Conservation (phyloP, 345 rosid species). For the Bruguiera parviflora region DNA sequence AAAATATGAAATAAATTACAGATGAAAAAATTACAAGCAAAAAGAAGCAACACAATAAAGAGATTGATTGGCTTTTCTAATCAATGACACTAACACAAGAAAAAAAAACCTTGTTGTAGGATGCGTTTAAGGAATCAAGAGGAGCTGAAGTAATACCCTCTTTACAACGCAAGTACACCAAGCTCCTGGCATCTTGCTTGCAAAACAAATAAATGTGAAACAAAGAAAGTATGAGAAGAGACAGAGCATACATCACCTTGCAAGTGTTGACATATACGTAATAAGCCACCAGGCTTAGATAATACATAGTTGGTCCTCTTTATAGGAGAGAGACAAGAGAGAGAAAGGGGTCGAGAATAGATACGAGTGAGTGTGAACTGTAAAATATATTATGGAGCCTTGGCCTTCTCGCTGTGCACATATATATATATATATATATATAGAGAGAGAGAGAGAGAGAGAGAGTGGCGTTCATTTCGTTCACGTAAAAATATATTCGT, state of each 20-base stretch:
- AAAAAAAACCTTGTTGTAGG: background rate
- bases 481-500: slow-evolving; percentile 8
- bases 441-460: too few relatives aligned
- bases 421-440: too few relatives aligned
- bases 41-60: background rate
- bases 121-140: background rate
- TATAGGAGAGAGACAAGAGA: background rate
- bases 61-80: background rate
- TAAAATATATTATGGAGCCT: too few relatives aligned
- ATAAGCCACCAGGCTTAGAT: slow-evolving; percentile 24
- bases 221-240: slow-evolving; percentile 16
- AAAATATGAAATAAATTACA: too few relatives aligned
- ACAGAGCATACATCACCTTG: slow-evolving; percentile 19
- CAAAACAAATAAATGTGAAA: slow-evolving; percentile 21
- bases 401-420: too few relatives aligned
- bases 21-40: background rate
- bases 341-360: background rate
- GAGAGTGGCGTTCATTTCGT: background rate
- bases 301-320: slow-evolving; percentile 17
- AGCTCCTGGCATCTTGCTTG: slow-evolving; percentile 4
- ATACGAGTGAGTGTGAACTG: too few relatives aligned
- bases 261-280: slow-evolving; percentile 25
- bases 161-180: slow-evolving; percentile 10
- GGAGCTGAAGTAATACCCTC: background rate
- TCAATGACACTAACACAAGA: background rate